Percentiles rank a stretch among this genome's conserved stretches.
These are phyloP conservation scores for Nemania diffusa DNA, from an alignment of 2,329 filamentous ascomycete species.

Conservation along the genomic window DNA sequence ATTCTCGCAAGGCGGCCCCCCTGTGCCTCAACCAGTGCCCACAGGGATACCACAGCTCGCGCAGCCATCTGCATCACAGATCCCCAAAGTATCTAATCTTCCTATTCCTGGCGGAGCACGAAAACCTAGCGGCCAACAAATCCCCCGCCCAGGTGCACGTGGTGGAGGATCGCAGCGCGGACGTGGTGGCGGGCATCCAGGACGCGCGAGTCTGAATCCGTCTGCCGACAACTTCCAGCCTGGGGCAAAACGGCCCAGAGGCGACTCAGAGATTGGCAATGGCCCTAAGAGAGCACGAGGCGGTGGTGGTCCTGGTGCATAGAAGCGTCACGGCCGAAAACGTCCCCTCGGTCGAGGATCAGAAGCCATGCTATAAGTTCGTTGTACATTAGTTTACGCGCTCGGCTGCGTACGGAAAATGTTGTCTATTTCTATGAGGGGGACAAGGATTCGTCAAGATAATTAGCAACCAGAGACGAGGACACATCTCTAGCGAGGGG, in stretches of 20 bases:
- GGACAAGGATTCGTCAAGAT: slow-evolving; percentile 20
- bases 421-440: slow-evolving; percentile 19
- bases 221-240: slow-evolving; percentile 64
- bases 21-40: slow-evolving; percentile 31
- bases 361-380: slow-evolving; percentile 9
- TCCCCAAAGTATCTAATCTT: slow-evolving; percentile 53
- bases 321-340: slow-evolving; percentile 19
- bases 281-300: slow-evolving; percentile 54
- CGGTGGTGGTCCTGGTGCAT: slow-evolving; percentile 42
- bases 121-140: slow-evolving; percentile 44
- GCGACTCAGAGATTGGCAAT: slow-evolving; percentile 56
- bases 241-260: slow-evolving; percentile 65
- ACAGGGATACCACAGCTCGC: slow-evolving; percentile 32
- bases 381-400: slow-evolving; percentile 33
- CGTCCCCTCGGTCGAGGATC: not conserved
- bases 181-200: slow-evolving; percentile 50
- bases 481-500: not conserved
- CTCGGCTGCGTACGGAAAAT: slow-evolving; percentile 5
- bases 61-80: slow-evolving; percentile 39
- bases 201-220: slow-evolving; percentile 58
- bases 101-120: slow-evolving; percentile 52
- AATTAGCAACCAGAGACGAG: not conserved
- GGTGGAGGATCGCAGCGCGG: slow-evolving; percentile 53
- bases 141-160: slow-evolving; percentile 46
- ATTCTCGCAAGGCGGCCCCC: slow-evolving; percentile 36